Percentiles rank a stretch among this genome's conserved stretches.
phyloP scores from a whole-genome alignment of 306 rosid species.

The Biancaea sappan region DNA sequence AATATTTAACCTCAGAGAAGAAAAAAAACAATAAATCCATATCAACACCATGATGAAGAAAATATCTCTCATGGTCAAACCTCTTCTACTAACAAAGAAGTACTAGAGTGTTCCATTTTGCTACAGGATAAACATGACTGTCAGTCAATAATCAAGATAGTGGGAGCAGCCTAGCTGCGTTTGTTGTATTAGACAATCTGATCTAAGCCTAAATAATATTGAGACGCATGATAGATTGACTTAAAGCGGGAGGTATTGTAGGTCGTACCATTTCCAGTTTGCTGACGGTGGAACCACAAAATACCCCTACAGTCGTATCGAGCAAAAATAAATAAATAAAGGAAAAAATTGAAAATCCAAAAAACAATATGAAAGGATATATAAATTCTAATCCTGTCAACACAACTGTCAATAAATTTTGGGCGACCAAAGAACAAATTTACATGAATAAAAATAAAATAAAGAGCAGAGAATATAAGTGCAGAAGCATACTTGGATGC shows the following conservation, averaged over 20 bases:
- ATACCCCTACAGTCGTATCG: slow-evolving; percentile 52
- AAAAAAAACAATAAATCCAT: background rate
- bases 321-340: slow-evolving; percentile 11
- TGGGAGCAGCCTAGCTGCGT: background rate
- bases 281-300: slow-evolving; percentile 54
- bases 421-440: background rate
- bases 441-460: background rate
- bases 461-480: background rate
- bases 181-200: background rate
- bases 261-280: slow-evolving; percentile 61
- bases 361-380: background rate
- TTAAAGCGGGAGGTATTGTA: background rate
- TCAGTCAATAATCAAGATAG: too few species aligned
- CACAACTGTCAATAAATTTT: background rate
- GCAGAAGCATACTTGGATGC: slow-evolving; percentile 57
- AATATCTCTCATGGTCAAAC: background rate
- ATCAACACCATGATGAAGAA: background rate
- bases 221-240: slow-evolving; percentile 17
- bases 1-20: background rate
- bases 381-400: background rate
- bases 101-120: background rate
- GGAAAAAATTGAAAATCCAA: background rate
- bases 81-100: background rate
- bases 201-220: background rate
- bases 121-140: background rate